Base-by-base conservation (phyloP, 1,139 yeast genomes). In the Pichia kudriavzevii region DNA sequence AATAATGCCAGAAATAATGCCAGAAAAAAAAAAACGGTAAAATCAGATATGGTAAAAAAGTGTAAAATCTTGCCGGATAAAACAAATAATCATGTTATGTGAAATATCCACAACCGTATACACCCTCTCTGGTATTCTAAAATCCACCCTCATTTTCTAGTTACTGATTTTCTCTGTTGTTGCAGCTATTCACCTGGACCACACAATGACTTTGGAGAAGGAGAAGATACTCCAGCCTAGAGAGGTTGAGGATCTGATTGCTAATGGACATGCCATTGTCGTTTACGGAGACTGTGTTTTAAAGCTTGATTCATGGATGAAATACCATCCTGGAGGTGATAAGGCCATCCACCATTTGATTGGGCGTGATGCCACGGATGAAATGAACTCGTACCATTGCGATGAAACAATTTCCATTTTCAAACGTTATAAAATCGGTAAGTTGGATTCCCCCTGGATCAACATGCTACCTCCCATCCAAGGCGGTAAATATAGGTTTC, bases 351-450 rank as follows among this genome's bases (percentile, higher is more conserved):
- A 65, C 45, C 95, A 85, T 56, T 69, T 85, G 79, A 72, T 85
- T 6, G 96, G 95, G 4, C 63, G 91, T 41, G 95, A 85, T 58
- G 94, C 95, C 8, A 78, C 93, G 1, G 94, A 84, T 53, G 95
- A 85, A 55, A 84, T 85, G 83, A 70, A 76, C 36, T 88, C 88
- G 9, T 80, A 83, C 52, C 95, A 85, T 52, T 59, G 75, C 22
- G 71, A 66, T 13, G 79, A 74, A 33, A 71, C 94, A 0, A 59
- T 69, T 11, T 39, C 46, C 3, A 53, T 56, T 0, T 79, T 83
- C 55, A 53, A 53, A 10, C 65, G 59, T 28, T 87, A 72, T 71
- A 69, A 62, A 40, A 66, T 85, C 10, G 95, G 95, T 2, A 52
- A 50, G 20, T 72, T 84, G 7, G 73, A 75, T 38, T 55, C 63